A percentile compares a stretch with the other conserved stretches of the same genome.
Conservation (phyloP, 768 basidiomycete species). For the Mrakia frigida region DNA sequence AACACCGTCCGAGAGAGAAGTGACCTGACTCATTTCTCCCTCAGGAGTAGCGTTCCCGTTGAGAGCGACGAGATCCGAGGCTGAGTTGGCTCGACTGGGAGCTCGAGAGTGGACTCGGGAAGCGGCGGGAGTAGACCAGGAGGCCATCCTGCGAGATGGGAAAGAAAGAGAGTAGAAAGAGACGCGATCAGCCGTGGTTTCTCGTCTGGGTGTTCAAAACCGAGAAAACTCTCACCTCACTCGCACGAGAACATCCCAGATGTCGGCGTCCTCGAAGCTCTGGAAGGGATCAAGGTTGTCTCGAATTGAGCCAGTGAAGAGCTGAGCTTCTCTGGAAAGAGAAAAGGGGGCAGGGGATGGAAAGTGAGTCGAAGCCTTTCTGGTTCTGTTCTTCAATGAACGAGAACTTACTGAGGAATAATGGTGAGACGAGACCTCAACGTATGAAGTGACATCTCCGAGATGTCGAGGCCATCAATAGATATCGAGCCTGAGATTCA, state of each 20-base stretch:
- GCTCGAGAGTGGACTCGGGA: constrained; percentile 14
- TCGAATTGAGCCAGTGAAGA: constrained; percentile 39
- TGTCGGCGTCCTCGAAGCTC: constrained; percentile 36
- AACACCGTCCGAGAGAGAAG: not conserved
- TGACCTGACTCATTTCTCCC: constrained; percentile 36
- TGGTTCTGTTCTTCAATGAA: not conserved
- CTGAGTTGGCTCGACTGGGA: constrained; percentile 10
- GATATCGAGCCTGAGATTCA: constrained; percentile 38
- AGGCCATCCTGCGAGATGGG: constrained; percentile 37
- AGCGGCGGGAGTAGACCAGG: constrained; percentile 32
- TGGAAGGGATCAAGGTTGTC: constrained; percentile 42
- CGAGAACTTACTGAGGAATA: constrained; percentile 36
- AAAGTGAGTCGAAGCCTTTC: not conserved
- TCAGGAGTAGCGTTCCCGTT: not conserved
- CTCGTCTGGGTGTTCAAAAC: no score
- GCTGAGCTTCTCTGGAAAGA: constrained; percentile 35
- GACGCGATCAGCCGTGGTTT: not conserved
- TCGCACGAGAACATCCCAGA: constrained; percentile 38
- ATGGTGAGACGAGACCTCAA: constrained; percentile 40
- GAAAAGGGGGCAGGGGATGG: not conserved
- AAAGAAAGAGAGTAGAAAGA: not conserved
- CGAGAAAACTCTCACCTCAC: not conserved
- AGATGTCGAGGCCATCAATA: constrained; percentile 48
- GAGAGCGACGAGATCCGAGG: constrained; percentile 8
- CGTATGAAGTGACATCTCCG: constrained; percentile 39